These are phyloP conservation scores for Phytophthora megakarya DNA, from an alignment of 352 stramenopile genomes.

Conservation along the genomic window DNA sequence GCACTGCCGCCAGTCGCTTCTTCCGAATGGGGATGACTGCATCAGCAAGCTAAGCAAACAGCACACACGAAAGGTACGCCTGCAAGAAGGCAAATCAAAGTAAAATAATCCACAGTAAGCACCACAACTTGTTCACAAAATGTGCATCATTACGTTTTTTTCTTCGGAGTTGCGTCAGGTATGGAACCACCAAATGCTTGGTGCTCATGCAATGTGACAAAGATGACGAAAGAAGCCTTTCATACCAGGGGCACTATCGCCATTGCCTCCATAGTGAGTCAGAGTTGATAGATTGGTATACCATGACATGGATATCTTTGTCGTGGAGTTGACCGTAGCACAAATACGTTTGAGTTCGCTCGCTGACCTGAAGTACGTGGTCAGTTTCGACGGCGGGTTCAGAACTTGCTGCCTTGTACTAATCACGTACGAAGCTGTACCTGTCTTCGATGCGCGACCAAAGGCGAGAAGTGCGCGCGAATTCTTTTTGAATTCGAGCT, in stretches of 20 bases:
- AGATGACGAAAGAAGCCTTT: neutral
- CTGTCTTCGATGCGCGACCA: slow-evolving; percentile 21
- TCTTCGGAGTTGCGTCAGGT: neutral
- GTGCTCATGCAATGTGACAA: slow-evolving; percentile 13
- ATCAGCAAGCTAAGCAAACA: slow-evolving; percentile 39
- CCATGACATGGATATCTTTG: neutral
- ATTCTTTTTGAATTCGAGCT: slow-evolving; percentile 23
- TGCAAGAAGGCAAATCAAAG: slow-evolving; percentile 3
- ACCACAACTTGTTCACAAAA: neutral
- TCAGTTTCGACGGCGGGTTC: slow-evolving; percentile 25
- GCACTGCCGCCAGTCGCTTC: slow-evolving; percentile 35
- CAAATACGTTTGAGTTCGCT: slow-evolving; percentile 11
- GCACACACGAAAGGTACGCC: neutral
- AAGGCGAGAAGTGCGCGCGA: slow-evolving; percentile 10
- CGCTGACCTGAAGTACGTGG: neutral
- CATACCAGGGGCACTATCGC: neutral
- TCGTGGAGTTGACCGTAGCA: slow-evolving; percentile 10
- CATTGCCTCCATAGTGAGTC: neutral
- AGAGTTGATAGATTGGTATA: neutral
- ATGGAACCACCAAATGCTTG: neutral
- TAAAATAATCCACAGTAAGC: slow-evolving; percentile 38
- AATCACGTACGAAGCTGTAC: slow-evolving; percentile 2
- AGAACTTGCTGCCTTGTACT: slow-evolving; percentile 14
- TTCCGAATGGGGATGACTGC: slow-evolving; percentile 63
- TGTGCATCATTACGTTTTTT: neutral